Conservation (phyloP, 2,329 filamentous ascomycete species). For the Phoma sp. region DNA sequence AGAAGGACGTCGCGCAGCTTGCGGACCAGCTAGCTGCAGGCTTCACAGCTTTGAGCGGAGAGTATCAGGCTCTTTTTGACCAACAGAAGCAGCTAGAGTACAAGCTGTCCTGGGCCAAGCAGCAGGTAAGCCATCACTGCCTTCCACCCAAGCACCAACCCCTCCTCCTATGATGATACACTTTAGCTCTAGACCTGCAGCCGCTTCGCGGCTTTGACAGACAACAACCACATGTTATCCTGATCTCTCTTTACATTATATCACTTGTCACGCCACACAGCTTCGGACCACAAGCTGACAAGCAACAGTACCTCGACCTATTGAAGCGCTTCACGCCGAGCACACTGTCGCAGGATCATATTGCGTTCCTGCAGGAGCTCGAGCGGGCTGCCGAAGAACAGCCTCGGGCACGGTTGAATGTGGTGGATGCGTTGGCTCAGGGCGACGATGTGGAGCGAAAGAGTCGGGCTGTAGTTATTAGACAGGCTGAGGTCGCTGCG, state of each 20-base stretch:
- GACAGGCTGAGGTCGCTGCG: constrained; percentile 42
- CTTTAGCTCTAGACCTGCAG: constrained; percentile 61
- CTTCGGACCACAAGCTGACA: constrained; percentile 26
- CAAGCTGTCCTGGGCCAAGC: constrained; percentile 55
- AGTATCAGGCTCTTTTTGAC: constrained; percentile 54
- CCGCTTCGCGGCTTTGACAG: constrained; percentile 53
- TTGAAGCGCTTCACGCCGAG: constrained; percentile 48
- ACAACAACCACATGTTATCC: constrained; percentile 52
- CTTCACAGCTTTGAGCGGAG: constrained; percentile 54
- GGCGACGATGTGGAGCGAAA: constrained; percentile 44
- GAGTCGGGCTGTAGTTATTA: constrained; percentile 41
- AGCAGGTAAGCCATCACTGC: constrained; percentile 51
- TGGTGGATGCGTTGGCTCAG: constrained; percentile 45
- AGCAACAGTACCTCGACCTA: constrained; percentile 46
- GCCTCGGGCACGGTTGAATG: constrained; percentile 32
- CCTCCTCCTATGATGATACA: constrained; percentile 50
- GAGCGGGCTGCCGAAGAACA: constrained; percentile 43
- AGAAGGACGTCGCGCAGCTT: constrained; percentile 37
- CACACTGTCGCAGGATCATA: constrained; percentile 48
- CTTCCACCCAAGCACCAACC: neutral
- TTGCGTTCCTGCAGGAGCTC: constrained; percentile 47
- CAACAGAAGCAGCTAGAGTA: constrained; percentile 54
- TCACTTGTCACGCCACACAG: constrained; percentile 1
- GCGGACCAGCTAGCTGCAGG: constrained; percentile 53
- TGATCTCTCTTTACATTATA: constrained; percentile 35